A percentile compares a stretch with the other conserved stretches of the same genome.
These are phyloP conservation scores for Phanerodontia chrysosporium DNA, from an alignment of 768 basidiomycete species.

Conservation along the genomic window DNA sequence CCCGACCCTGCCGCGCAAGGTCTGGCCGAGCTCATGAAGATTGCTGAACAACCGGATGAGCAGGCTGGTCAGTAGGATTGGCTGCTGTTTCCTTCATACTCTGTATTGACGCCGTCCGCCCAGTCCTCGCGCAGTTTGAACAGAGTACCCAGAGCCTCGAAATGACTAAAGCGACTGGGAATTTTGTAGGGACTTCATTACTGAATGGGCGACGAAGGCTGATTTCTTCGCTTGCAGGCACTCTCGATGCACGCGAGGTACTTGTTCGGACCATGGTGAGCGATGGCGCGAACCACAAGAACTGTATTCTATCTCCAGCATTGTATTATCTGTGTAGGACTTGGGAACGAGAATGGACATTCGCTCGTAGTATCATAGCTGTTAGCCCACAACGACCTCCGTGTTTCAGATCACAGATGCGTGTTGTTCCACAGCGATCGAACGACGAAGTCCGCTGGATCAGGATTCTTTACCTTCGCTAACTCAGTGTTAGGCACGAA, in stretches of 20 bases:
- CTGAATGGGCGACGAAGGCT: background rate
- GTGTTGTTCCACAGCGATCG: conserved; percentile 54
- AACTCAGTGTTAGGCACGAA: conserved; percentile 37
- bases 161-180: background rate
- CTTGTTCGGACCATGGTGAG: background rate
- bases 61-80: background rate
- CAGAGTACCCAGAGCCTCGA: background rate
- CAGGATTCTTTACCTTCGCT: conserved; percentile 35
- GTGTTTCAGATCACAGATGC: conserved; percentile 21
- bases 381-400: background rate
- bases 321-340: no score
- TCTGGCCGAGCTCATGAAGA: background rate
- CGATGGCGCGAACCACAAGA: no score
- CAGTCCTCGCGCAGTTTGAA: background rate
- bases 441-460: conserved; percentile 43
- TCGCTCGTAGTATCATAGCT: no score
- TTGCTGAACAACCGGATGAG: background rate
- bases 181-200: background rate
- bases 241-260: background rate
- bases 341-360: background rate
- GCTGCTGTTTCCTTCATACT: background rate
- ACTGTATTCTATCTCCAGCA: no score
- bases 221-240: background rate
- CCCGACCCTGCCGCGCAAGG: background rate
- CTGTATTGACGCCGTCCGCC: background rate